Conservation (phyloP, 305 asterid species). For the Fraxinus latifolia region DNA sequence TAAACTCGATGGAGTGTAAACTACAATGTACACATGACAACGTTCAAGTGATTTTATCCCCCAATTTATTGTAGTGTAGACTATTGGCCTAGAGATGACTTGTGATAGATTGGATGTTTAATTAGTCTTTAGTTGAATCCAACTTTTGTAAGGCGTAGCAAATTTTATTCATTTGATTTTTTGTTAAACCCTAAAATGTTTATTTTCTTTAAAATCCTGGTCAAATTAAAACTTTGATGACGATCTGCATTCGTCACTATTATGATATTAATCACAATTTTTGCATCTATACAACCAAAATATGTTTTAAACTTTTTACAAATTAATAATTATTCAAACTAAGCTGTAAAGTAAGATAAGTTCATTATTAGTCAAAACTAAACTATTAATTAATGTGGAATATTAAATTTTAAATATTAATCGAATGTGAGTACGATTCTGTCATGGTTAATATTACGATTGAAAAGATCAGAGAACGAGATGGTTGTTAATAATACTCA, state of each 20-base stretch:
- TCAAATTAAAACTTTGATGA: slow-evolving; percentile 13
- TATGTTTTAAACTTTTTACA: background rate
- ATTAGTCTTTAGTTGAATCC: background rate
- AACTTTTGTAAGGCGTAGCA: background rate
- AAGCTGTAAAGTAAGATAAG: background rate
- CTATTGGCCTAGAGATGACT: background rate
- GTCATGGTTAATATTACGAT: background rate
- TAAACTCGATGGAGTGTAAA: too few relatives aligned
- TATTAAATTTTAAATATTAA: background rate
- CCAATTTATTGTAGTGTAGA: background rate
- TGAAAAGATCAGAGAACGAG: background rate
- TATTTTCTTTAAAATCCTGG: background rate
- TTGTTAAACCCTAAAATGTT: background rate
- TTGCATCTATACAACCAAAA: background rate
- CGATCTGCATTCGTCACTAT: slow-evolving; percentile 16
- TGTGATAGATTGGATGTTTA: background rate
- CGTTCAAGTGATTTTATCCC: too few relatives aligned
- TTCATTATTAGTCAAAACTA: background rate
- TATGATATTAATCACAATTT: background rate
- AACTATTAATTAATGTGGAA: background rate
- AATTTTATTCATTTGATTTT: background rate
- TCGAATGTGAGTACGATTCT: too few relatives aligned
- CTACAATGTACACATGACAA: too few relatives aligned
- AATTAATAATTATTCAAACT: too few relatives aligned
- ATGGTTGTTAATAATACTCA: background rate